Base-by-base conservation (phyloP, 179 eudicot genomes). In the Beta corolliflora region DNA sequence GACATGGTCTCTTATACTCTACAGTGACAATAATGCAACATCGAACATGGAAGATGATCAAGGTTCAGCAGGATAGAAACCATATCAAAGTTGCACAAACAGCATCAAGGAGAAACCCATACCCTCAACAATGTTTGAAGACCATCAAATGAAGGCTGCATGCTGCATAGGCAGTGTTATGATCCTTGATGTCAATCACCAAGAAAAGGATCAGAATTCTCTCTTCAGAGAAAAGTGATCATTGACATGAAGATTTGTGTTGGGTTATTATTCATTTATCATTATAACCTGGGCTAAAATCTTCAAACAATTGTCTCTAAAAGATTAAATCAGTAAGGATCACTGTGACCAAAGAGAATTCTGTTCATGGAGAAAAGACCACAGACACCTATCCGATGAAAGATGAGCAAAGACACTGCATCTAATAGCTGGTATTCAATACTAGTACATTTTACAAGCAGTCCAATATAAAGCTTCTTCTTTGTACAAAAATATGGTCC, bases 391-490 rank as follows among this genome's bases (percentile, higher is more conserved):
- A 29, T 31, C 25, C 9, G 16, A 21, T 25, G 25, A 60, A 77
- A 64, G 52, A 36, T 78, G 16, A 53, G 7, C 71, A 11, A 29
- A 29, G 54, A 77, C 10, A 50, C 50, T 31, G 46, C 16, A 67
- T 41, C 19, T 21, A 36, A 41, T 54, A 11, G 46, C 67, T 9
- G 63, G 31, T 29, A 29, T 29, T 29, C 31, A 5, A 9, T 48
- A 48, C 59, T 31, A 56, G 48, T 21, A 60, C 23, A 48, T 9
- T 29, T 48, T 48, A 5, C 29, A 65, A 18, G 25, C 23, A 70
- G 21, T 65, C 18, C 46, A 70, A 70, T 2, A 19, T 70, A 45
- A 45, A 67, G 75, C 61, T 77, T 67, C 50, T 78, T n/a, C 31
- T 54, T 19, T 55, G 66, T 54, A 53, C 59, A 50, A n/a, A 41